Evolutionary conservation across 192 early-diverging fungal genomes (phyloP), one percentile per base, ranked within the genome.

Genomic region (Pilaira anomala): DNA sequence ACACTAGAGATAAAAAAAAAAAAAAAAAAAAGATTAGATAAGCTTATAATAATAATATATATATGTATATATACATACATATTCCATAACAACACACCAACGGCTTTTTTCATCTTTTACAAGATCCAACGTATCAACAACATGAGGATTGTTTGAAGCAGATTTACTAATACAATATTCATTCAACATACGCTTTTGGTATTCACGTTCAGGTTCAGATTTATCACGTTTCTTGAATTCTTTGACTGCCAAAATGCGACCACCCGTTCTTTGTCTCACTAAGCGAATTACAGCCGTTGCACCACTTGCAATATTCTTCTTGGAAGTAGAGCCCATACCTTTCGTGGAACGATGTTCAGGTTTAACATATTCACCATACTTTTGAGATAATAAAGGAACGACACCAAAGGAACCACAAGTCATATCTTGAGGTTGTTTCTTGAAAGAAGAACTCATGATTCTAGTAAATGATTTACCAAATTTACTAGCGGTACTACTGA

Each of bases 101-200:
- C 83, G 84, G 33, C 88, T 78, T 19, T 89, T 84, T 54, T 93
- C 88, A 68, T 98, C 97, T 71, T 96, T 89, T 36, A 99, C 94
- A 60, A 99, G 78, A 76, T 99, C 97, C 16, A 97, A 86, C 3
- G 94, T 97, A 66, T 87, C 84, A 26, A 99, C 93, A 30, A 99
- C 78, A 74, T 99, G 93, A 62, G 83, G 78, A 80, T 97, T 93
- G 60, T 94, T 85, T 56, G 93, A 85, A 49, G 96, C 80, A 44
- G 89, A 89, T 11, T 93, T 96, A 55, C 87, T 88, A 65, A 99
- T 98, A 77, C 96, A 97, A 73, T 97, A 99, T 80, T 98, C 96
- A 74, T 87, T 84, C 24, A 88, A 91, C 67, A 98, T 78, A 73
- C 97, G 95, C 73, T 97, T 97, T 74, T 96, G 79, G 73, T 96